A percentile compares a stretch with the other conserved stretches of the same genome.
These are phyloP conservation scores for Phyllosticta paracitricarpa DNA, from an alignment of 2,329 filamentous ascomycete genomes.

Conservation along the genomic window DNA sequence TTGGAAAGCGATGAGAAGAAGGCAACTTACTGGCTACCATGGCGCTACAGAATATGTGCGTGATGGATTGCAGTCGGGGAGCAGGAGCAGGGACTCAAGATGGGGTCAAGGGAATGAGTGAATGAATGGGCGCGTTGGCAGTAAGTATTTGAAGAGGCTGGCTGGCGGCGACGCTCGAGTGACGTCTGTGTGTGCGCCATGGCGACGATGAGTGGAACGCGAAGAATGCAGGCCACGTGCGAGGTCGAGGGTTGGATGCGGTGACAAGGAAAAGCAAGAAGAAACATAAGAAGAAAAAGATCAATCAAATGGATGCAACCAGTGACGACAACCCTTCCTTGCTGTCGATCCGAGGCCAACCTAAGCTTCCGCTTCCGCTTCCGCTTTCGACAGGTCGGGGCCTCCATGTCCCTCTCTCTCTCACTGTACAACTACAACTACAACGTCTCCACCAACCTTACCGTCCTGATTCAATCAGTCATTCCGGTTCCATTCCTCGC, in stretches of 20 bases:
- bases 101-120: background rate
- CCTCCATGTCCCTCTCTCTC: background rate
- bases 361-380: background rate
- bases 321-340: background rate
- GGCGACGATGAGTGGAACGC: background rate
- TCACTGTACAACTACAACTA: background rate
- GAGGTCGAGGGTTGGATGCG: no score
- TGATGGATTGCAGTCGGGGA: background rate
- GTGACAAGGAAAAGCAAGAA: no score
- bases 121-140: background rate
- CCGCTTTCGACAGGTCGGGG: background rate
- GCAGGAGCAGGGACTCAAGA: background rate
- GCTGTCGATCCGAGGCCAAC: background rate
- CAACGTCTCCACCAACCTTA: background rate
- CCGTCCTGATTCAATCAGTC: background rate
- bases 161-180: background rate
- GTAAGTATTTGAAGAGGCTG: background rate
- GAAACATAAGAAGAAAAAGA: no score
- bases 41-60: background rate
- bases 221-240: background rate
- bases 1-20: background rate
- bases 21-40: slow-evolving; percentile 17
- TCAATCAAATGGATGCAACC: no score
- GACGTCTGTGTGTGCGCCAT: background rate
- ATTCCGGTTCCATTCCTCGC: background rate